These are phyloP conservation scores for Letharia lupina DNA, from an alignment of 495 filamentous ascomycete species.

Conservation along the genomic window DNA sequence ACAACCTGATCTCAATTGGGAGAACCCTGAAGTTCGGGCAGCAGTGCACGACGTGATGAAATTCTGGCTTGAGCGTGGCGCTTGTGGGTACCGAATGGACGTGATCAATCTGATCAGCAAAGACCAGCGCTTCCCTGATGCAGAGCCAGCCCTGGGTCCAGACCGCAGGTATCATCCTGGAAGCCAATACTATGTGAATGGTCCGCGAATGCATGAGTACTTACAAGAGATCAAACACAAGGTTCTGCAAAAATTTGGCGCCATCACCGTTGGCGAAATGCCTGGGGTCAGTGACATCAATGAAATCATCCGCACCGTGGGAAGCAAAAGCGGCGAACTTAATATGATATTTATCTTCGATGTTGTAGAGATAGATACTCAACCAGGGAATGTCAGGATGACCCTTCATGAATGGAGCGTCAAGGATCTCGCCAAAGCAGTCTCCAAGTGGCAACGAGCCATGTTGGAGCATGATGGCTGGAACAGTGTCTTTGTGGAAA, in stretches of 20 bases:
- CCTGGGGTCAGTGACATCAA: constrained; percentile 43
- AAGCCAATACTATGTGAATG: constrained; percentile 44
- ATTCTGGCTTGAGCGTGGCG: constrained; percentile 57
- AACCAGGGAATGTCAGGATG: constrained; percentile 30
- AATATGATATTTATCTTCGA: constrained; percentile 61
- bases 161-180: constrained; percentile 38
- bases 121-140: constrained; percentile 35
- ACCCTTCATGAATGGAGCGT: constrained; percentile 35
- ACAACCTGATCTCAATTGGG: constrained; percentile 68
- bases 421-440: constrained; percentile 36
- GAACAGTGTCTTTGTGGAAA: constrained; percentile 51
- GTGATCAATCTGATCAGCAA: constrained; percentile 57
- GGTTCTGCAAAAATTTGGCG: constrained; percentile 50
- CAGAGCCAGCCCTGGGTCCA: constrained; percentile 44
- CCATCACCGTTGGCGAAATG: constrained; percentile 60
- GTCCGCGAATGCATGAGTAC: constrained; percentile 55
- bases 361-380: constrained; percentile 43
- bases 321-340: constrained; percentile 40
- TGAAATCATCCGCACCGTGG: constrained; percentile 46
- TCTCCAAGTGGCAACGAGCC: constrained; percentile 48
- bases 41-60: constrained; percentile 55
- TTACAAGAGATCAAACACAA: constrained; percentile 49
- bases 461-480: constrained; percentile 51
- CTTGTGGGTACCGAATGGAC: constrained; percentile 57
- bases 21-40: constrained; percentile 45